phyloP scores from a whole-genome alignment of 75 land plant genomes.

The Gnetum montanum region DNA sequence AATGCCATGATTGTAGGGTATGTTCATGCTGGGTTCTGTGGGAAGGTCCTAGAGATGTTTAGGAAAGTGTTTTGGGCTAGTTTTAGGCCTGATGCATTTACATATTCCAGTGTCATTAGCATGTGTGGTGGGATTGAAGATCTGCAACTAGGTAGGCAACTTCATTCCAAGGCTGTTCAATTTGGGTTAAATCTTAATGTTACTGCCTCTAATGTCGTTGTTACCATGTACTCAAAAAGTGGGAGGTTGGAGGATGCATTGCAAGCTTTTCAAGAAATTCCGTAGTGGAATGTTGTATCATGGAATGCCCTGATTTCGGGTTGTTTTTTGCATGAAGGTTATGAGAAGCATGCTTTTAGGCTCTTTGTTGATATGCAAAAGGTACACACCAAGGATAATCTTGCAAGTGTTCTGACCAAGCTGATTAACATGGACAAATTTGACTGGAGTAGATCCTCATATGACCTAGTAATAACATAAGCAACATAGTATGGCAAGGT shows the following conservation, averaged over 20 bases:
- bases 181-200: background rate
- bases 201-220: background rate
- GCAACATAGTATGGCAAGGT: too few relatives aligned
- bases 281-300: too few relatives aligned
- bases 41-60: constrained; percentile 4
- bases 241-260: background rate
- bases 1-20: constrained; percentile 15
- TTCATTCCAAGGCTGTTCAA: constrained; percentile 9
- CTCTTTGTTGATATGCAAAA: too few relatives aligned
- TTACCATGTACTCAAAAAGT: background rate
- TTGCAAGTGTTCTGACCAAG: too few relatives aligned
- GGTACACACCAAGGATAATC: too few relatives aligned
- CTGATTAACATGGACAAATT: too few relatives aligned
- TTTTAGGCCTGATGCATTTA: background rate
- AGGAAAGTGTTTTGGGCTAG: constrained; percentile 8
- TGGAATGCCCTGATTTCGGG: too few relatives aligned
- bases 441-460: too few relatives aligned
- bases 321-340: too few relatives aligned
- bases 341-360: too few relatives aligned
- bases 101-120: constrained; percentile 5
- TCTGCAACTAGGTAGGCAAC: constrained; percentile 4
- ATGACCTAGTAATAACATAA: too few relatives aligned
- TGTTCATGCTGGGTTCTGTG: constrained; percentile 8
- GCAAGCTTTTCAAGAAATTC: too few relatives aligned
- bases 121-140: constrained; percentile 12